These are phyloP conservation scores for Lactarius psammicola DNA, from an alignment of 768 basidiomycete genomes.

Conservation along the genomic window DNA sequence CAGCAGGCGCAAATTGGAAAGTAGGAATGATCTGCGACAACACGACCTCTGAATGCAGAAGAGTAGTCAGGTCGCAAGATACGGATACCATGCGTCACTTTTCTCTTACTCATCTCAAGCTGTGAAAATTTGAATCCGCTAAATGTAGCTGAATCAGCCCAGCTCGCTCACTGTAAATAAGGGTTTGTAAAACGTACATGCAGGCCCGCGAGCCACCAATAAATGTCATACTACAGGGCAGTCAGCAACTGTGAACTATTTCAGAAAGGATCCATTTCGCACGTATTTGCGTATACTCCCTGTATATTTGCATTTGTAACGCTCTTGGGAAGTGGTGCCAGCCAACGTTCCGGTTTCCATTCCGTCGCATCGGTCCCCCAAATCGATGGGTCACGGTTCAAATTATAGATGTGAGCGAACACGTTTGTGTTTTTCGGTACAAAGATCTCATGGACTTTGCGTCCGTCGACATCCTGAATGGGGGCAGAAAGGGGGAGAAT, in stretches of 20 bases:
- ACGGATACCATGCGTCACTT: background rate
- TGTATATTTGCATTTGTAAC: no score
- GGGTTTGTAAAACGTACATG: conserved; percentile 3
- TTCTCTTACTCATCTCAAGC: conserved; percentile 1
- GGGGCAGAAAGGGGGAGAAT: no score
- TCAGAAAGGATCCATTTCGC: background rate
- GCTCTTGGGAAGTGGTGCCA: conserved; percentile 31
- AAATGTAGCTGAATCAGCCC: background rate
- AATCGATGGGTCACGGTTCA: conserved; percentile 33
- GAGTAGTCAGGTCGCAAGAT: background rate
- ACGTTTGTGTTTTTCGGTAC: conserved; percentile 34
- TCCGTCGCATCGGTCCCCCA: conserved; percentile 45
- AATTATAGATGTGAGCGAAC: conserved; percentile 32
- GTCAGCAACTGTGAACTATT: background rate
- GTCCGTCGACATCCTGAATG: no score
- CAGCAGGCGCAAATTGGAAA: background rate
- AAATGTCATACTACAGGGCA: conserved; percentile 4
- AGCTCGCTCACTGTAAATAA: no score
- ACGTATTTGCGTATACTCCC: conserved; percentile 38
- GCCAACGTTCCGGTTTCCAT: conserved; percentile 47
- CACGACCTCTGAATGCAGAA: background rate
- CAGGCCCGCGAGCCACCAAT: conserved; percentile 7
- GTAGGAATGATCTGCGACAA: background rate
- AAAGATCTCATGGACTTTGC: conserved; percentile 26
- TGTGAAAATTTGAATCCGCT: conserved; percentile 22